Evolutionary conservation across 371 early-diverging fungal species (phyloP).

Genomic region (Mortierella sp.): DNA sequence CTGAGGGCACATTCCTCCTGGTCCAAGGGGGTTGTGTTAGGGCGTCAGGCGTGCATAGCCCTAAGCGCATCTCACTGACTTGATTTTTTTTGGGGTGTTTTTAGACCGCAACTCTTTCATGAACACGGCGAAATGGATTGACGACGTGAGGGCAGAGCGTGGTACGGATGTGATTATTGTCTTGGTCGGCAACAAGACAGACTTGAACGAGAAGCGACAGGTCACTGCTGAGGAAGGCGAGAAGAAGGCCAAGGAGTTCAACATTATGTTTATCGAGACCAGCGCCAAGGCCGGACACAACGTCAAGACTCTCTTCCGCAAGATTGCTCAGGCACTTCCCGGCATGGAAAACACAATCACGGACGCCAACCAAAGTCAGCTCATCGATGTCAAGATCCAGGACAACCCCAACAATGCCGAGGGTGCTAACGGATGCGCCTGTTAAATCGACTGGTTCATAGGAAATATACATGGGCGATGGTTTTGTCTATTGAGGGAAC

Average conservation of each 20-base stretch:
- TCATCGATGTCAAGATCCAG: conserved; percentile 59
- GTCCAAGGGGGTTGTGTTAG: not conserved
- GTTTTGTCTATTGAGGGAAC: not conserved
- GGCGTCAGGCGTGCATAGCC: not conserved
- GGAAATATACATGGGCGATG: not conserved
- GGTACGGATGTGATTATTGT: conserved; percentile 98
- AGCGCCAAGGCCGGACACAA: conserved; percentile 97
- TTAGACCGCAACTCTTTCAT: conserved; percentile 92
- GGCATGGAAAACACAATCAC: conserved; percentile 82
- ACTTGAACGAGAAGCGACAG: conserved; percentile 94
- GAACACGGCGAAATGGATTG: conserved; percentile 98
- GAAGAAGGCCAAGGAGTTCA: conserved; percentile 94
- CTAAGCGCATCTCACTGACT: not conserved
- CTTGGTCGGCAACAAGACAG: conserved; percentile 99
- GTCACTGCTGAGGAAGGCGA: conserved; percentile 98
- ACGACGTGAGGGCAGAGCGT: conserved; percentile 97
- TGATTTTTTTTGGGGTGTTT: not conserved
- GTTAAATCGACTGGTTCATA: conserved; percentile 15
- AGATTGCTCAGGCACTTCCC: conserved; percentile 96
- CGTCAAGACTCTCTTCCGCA: conserved; percentile 95
- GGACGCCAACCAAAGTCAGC: conserved; percentile 59
- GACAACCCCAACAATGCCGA: conserved; percentile 52
- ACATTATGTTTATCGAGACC: conserved; percentile 98
- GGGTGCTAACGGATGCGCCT: conserved; percentile 58
- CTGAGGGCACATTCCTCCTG: conserved; percentile 3